phyloP scores from a whole-genome alignment of 139 green algal genomes.

The Closterium sp. region DNA sequence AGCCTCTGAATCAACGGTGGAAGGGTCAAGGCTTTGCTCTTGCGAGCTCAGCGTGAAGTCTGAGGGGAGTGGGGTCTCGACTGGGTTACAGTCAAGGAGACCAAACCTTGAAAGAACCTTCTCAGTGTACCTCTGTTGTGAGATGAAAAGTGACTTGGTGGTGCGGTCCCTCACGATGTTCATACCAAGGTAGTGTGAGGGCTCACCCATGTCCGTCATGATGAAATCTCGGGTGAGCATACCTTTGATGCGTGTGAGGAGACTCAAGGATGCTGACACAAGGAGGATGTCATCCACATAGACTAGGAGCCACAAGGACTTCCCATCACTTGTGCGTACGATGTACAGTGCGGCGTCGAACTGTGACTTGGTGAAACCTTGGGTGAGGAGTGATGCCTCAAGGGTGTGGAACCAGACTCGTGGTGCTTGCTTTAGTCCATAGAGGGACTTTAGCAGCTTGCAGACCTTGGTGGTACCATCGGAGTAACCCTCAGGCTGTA shows the following conservation, averaged over 20 bases:
- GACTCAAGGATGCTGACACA: neutral
- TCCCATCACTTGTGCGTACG: neutral
- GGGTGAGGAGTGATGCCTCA: neutral
- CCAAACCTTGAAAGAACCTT: neutral
- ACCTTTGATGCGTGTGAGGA: neutral
- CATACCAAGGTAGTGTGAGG: neutral
- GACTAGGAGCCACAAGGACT: neutral
- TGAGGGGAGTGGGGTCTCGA: neutral
- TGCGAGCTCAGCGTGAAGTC: neutral
- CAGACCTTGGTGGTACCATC: neutral
- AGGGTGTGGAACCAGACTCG: neutral
- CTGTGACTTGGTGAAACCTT: neutral
- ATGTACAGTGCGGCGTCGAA: neutral
- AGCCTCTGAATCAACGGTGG: neutral
- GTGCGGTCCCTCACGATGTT: neutral
- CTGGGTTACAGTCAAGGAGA: neutral
- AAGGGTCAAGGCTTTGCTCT: neutral
- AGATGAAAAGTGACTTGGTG: neutral
- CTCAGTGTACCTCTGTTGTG: neutral
- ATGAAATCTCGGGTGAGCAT: neutral
- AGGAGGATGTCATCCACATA: neutral
- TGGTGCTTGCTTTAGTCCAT: neutral
- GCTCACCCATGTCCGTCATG: neutral
- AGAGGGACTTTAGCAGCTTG: neutral
- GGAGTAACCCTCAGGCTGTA: neutral